These are phyloP conservation scores for Trichoderma afroharzianum DNA, from an alignment of 2,329 filamentous ascomycete genomes.

Conservation along the genomic window DNA sequence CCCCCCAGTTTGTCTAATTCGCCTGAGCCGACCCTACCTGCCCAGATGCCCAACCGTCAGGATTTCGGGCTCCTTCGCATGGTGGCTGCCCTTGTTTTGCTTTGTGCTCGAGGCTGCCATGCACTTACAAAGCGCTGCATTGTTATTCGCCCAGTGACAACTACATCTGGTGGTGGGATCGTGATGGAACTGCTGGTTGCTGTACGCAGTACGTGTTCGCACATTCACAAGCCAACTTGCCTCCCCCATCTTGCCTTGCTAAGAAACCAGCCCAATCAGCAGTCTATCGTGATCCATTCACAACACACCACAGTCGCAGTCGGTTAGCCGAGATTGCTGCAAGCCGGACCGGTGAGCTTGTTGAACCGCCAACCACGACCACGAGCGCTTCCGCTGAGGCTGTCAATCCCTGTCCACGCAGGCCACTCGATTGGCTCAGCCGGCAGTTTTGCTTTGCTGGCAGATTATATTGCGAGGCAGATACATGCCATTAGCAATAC, in stretches of 20 bases:
- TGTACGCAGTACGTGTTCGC: neutral
- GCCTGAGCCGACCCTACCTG: neutral
- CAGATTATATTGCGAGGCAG: neutral
- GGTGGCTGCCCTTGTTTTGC: neutral
- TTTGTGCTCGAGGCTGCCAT: neutral
- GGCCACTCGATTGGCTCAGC: neutral
- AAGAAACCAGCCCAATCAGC: neutral
- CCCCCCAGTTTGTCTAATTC: neutral
- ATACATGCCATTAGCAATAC: neutral
- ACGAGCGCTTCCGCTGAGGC: neutral
- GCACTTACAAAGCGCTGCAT: neutral
- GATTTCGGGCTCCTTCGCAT: conserved; percentile 3
- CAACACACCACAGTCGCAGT: neutral
- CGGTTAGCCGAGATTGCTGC: conserved; percentile 3
- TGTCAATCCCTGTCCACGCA: neutral
- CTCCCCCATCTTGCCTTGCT: neutral
- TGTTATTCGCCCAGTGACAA: neutral
- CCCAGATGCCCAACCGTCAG: conserved; percentile 4
- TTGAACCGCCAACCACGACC: neutral
- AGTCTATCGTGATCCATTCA: neutral
- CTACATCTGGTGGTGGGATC: neutral
- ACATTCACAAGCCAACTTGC: neutral
- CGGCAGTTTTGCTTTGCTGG: conserved; percentile 2
- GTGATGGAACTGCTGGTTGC: neutral
- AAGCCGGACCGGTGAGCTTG: conserved; percentile 2